Base-by-base conservation (phyloP, 495 filamentous ascomycete genomes). In the Penicillium lagena region DNA sequence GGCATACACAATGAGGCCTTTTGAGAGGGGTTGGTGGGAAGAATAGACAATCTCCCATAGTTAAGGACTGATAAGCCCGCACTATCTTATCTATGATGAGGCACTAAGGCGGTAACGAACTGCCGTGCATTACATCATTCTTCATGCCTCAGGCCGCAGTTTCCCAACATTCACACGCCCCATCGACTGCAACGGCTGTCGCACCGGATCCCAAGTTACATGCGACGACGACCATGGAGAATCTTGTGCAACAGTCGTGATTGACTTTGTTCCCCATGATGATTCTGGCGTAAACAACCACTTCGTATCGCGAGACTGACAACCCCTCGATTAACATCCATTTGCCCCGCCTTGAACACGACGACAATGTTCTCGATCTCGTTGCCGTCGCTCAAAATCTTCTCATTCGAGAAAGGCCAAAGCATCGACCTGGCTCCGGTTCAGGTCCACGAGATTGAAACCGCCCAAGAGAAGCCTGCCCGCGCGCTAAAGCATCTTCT, bases 401-500 rank as follows among this genome's bases (percentile, higher is more conserved):
- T 59, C 17, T 60, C 54, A 27, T 45, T 40, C 0, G 50, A 56
- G 12, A 50, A 54, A 12, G 22, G 22, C 22, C 54, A 63, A 15
- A 54, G 68, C 38, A 83, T 90, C 51, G 69, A 83, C 43, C 58
- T 97, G 14, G 71, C 83, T 7, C 69, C 85, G 0, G 83, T 91
- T 33, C 70, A 86, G 40, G 69, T 85, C 40, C 79, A 91, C 66
- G 79, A 84, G 58, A 77, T 94, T 42, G 93, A 97, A 61, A 85
- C 79, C 7, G 75, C 78, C 13, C 72, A 79, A 8, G 89, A 90
- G 46, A 94, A 89, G 63, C 70, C 85, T 28, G 80, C 86, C 9
- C 68, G 91, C 47, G 87, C 87, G 5, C 73, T 99, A 42, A 96
- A 93, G 62, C 89, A 97, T 60, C 73, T 97, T 11, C 58, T 99